phyloP scores from a whole-genome alignment of 2,329 filamentous ascomycete genomes.

The Ilyonectria mors-panacis region DNA sequence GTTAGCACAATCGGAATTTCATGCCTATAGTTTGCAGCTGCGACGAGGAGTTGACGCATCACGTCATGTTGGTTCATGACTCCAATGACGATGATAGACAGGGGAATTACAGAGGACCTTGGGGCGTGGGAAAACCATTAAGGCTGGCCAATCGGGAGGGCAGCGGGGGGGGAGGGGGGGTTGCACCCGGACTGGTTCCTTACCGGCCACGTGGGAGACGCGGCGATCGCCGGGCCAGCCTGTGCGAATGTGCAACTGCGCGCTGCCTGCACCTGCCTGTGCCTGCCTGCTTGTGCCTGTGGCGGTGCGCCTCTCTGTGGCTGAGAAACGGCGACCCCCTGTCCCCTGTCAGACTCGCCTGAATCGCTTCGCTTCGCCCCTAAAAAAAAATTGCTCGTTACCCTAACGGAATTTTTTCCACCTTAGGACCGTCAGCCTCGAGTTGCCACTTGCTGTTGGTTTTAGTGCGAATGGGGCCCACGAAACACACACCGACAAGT shows the following conservation, averaged over 20 bases:
- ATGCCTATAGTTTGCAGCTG: not conserved
- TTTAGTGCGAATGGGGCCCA: conserved; percentile 23
- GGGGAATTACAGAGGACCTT: conserved; percentile 3
- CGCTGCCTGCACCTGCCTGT: not conserved
- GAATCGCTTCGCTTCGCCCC: conserved; percentile 5
- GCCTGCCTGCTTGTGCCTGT: conserved; percentile 4
- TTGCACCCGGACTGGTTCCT: conserved; percentile 22
- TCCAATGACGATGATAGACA: not conserved
- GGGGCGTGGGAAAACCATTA: conserved; percentile 20
- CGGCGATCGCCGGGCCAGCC: conserved; percentile 25
- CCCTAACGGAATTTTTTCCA: not conserved
- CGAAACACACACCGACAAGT: conserved; percentile 22
- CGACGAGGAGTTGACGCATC: not conserved
- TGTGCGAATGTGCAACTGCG: not conserved
- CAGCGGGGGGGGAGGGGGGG: conserved; percentile 30
- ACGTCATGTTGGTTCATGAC: conserved; percentile 1
- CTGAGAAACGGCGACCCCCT: not conserved
- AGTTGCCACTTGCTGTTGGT: conserved; percentile 4
- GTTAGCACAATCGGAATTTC: too few relatives aligned
- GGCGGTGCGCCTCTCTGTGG: conserved; percentile 5
- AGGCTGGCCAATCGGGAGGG: conserved; percentile 45
- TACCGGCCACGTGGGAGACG: conserved; percentile 28
- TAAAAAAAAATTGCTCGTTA: not conserved
- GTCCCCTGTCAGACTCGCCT: conserved; percentile 24
- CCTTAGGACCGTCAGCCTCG: not conserved